Base-by-base conservation (phyloP, 2,329 filamentous ascomycete species). In the Calonectria naviculata region DNA sequence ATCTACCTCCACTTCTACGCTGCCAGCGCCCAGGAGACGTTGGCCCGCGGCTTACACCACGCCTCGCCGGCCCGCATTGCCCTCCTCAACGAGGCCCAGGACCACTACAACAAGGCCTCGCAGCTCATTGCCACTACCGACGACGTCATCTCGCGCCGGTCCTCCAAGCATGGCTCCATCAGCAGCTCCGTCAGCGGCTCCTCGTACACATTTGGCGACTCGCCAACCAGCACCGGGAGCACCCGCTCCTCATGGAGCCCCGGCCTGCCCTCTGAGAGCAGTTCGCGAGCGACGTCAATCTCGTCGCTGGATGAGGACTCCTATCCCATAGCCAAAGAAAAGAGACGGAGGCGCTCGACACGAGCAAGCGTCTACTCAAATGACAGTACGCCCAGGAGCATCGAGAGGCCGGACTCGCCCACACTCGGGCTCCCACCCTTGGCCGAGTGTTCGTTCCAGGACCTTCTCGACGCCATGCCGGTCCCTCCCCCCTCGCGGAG, bases 1-100 rank as follows among this genome's bases (percentile, higher is more conserved):
- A 88, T 91, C 73, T 90, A 90, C 71, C 84, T 91, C 7, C 86
- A 90, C 78, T 91, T 91, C 78, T 91, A 91, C 72, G 89, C 89
- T n/a, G 89, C 89, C 24, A 87, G 85, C n/a, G 87, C 89, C 17
- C 84, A 89, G 47, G 89, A 91, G 76, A 87, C 88, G 83, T 88
- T 89, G 74, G 88, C 88, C 1, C 84, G 86, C 31, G 83, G 85
- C 41, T 81, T 90, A 9, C 84, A 85, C 19, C 80, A 84, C 13
- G 84, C 83, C 2, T 87, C 87, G 0, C 79, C 84, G 3, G 84
- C 87, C 72, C 87, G 88, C 52, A 81, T 81, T 38, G 85, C 80
- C 65, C 82, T 91, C 8, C 83, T 91, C 7, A 82, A 84, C 41
- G 85, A 90, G 73, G 88, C 89, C 6, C 85, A 85, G 60, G 79